phyloP scores from a whole-genome alignment of 1,139 yeast genomes.

The Candida glucosophila region DNA sequence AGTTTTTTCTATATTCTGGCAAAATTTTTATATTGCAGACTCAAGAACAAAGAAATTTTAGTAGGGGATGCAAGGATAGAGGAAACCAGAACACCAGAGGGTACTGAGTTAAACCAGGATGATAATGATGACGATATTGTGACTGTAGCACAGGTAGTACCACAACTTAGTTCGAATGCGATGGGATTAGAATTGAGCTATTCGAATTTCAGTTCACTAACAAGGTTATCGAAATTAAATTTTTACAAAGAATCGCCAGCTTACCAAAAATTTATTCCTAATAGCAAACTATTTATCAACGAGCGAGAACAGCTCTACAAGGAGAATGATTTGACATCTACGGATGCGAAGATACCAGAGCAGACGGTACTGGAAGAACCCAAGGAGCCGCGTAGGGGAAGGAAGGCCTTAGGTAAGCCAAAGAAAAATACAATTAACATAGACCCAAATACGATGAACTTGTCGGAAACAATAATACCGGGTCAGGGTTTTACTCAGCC shows the following conservation, averaged over 20 bases:
- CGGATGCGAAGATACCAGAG: conserved; percentile 10
- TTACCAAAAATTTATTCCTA: conserved; percentile 16
- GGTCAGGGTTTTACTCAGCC: conserved; percentile 41
- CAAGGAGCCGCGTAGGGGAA: conserved; percentile 7
- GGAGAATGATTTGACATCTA: conserved; percentile 17
- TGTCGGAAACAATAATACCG: conserved; percentile 33
- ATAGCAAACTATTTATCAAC: conserved; percentile 19
- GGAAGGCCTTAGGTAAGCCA: conserved; percentile 23
- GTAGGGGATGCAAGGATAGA: conserved; percentile 6
- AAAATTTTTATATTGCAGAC: conserved; percentile 10
- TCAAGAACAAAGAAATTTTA: conserved; percentile 13
- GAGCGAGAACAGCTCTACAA: conserved; percentile 25
- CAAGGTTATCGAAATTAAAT: conserved; percentile 26
- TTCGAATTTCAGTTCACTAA: conserved; percentile 29
- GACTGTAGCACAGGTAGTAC: conserved; percentile 33
- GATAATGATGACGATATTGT: conserved; percentile 10
- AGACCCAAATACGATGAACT: conserved; percentile 34
- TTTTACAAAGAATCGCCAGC: conserved; percentile 19
- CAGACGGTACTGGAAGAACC: too few species aligned
- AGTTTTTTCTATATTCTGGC: conserved; percentile 23
- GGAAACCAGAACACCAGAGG: conserved; percentile 1
- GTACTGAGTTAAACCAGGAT: conserved; percentile 2
- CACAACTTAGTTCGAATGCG: conserved; percentile 29
- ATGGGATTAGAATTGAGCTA: conserved; percentile 24
- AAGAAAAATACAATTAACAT: conserved; percentile 24